Percentiles rank a stretch among this genome's conserved stretches.
Evolutionary conservation across 192 early-diverging fungal species (phyloP).

Genomic region (Anaeromyces robustus): DNA sequence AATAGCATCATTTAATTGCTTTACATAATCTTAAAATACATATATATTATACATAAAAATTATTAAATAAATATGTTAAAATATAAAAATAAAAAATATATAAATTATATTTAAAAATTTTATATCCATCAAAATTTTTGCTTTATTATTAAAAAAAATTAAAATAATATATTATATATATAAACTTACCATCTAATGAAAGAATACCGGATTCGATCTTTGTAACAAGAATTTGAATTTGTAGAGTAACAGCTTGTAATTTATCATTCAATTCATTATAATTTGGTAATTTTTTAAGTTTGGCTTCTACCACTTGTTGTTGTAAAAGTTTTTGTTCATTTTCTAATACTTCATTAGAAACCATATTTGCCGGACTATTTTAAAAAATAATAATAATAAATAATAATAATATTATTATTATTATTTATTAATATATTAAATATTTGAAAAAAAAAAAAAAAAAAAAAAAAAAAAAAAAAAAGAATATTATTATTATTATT

Average conservation of each 20-base stretch:
- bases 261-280: neutral
- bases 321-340: neutral
- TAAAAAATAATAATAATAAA: neutral
- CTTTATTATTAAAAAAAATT: neutral
- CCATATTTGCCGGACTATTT: neutral
- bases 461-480: too few relatives aligned
- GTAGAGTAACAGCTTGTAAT: neutral
- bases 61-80: too few relatives aligned
- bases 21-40: conserved; percentile 28
- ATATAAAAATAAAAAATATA: conserved; percentile 13
- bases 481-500: too few relatives aligned
- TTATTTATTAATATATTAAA: too few relatives aligned
- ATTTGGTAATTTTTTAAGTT: neutral
- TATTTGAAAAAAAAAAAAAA: too few relatives aligned
- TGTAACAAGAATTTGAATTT: neutral
- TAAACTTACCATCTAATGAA: neutral
- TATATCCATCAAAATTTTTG: too few relatives aligned
- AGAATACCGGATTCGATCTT: neutral
- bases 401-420: too few relatives aligned
- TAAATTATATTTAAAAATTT: neutral
- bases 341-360: neutral
- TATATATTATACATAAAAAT: neutral
- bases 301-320: neutral
- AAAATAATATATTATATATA: too few relatives aligned
- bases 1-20: conserved; percentile 36